Base-by-base conservation (phyloP, 2,329 filamentous ascomycete species). In the Colletotrichum lindemuthianum region DNA sequence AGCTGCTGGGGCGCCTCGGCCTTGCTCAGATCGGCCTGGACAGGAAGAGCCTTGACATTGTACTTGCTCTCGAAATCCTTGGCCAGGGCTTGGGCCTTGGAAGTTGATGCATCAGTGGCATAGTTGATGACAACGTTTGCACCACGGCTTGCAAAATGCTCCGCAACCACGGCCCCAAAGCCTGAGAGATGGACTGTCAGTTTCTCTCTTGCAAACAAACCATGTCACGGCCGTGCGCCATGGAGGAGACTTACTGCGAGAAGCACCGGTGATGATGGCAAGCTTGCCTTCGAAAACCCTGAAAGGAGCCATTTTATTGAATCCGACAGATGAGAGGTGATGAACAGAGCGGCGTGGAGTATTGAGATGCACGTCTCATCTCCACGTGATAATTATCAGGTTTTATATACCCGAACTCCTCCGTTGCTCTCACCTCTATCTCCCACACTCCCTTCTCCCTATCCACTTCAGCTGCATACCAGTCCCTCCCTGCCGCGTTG, bases 191-290 rank as follows among this genome's bases (percentile, higher is more conserved):
- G 16, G 16, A 24, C 2, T 8, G 44, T 64, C 15, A 65, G 61
- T 68, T 3, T 3, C 3, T 24, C 16, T 24, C 16, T 24, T 24
- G 16, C 16, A 24, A 24, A 24, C 2, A 3, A 24, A 24, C 6
- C 6, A 41, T 12, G 24, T 13, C 15, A 36, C 13, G 11, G 32
- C 32, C 51, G 13, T 11, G 8, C 16, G 16, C 16, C 16, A 24
- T 24, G 16, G 37, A 40, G 39, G 33, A 44, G 32, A 59, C 71
- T 66, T 82, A 92, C 92, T 91, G 81, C 92, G 82, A 60, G 92
- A 93, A 63, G 88, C 90, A 64, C 92, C 92, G 1, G 92, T 96
- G 48, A 96, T 82, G 68, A 96, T 88, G 59, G 86, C 92, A 56
- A 94, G 82, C 76, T 93, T 93, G 70, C 91, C 91, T 72, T 92